Evolutionary conservation across 169 alveolate genomes (phyloP).

Genomic region (Cardiosporidium cionae): DNA sequence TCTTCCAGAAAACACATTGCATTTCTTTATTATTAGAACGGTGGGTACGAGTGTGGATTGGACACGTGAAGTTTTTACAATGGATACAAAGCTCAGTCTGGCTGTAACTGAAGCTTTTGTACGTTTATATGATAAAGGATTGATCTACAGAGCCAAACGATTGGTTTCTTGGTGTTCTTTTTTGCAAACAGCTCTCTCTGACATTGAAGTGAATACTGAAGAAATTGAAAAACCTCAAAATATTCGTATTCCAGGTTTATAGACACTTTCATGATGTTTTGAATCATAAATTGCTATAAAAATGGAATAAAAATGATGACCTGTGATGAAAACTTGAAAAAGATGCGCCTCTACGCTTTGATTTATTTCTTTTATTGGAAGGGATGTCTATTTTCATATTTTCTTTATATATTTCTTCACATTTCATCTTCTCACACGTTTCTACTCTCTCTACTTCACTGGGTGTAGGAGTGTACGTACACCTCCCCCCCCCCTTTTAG

Average conservation of each 20-base stretch:
- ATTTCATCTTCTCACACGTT: too few species aligned
- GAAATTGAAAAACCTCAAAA: slow-evolving; percentile 67
- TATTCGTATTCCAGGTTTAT: slow-evolving; percentile 30
- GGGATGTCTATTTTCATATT: background rate
- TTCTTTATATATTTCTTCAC: background rate
- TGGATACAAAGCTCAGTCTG: slow-evolving; percentile 77
- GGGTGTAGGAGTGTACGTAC: too few species aligned
- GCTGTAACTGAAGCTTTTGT: slow-evolving; percentile 94
- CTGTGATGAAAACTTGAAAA: background rate
- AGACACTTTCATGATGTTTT: too few species aligned
- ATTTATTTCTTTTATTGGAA: background rate
- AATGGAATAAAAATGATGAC: background rate
- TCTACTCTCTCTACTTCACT: too few species aligned
- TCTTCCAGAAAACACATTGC: background rate
- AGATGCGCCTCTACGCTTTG: background rate
- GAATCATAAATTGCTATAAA: background rate
- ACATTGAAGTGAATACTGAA: slow-evolving; percentile 93
- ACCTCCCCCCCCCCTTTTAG: too few species aligned
- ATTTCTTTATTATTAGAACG: slow-evolving; percentile 31
- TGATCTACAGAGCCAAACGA: slow-evolving; percentile 59
- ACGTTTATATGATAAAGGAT: slow-evolving; percentile 44
- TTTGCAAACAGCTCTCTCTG: slow-evolving; percentile 95
- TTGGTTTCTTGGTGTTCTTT: slow-evolving; percentile 97
- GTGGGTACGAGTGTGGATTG: slow-evolving; percentile 92
- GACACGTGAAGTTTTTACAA: slow-evolving; percentile 94